phyloP scores from a whole-genome alignment of 2,329 filamentous ascomycete genomes.

The Chaetomiaceae sp. region DNA sequence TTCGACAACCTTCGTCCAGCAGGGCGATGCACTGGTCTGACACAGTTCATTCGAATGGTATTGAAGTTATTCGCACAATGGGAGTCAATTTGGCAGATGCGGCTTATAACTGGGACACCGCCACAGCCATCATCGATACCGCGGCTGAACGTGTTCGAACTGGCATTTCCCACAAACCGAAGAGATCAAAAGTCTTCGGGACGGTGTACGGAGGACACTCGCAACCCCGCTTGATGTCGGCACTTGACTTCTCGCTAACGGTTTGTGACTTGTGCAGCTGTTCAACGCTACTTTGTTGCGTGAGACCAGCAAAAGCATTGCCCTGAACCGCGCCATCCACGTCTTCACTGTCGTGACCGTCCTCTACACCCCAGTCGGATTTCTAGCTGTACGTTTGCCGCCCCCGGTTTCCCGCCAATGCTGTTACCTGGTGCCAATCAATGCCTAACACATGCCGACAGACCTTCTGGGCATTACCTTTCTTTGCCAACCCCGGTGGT shows the following conservation, averaged over 20 bases:
- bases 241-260: too few species aligned
- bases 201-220: slow-evolving; percentile 1
- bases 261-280: neutral
- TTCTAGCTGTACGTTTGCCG: neutral
- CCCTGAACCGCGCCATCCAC: slow-evolving; percentile 10
- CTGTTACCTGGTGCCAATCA: too few species aligned
- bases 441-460: too few species aligned
- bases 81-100: neutral
- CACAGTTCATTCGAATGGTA: neutral
- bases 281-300: slow-evolving; percentile 13
- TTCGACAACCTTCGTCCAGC: neutral
- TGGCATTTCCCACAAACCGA: neutral
- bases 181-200: slow-evolving; percentile 9
- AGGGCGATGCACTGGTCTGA: neutral
- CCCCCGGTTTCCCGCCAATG: too few species aligned
- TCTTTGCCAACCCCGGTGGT: too few species aligned
- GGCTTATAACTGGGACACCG: neutral
- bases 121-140: neutral
- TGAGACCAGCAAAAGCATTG: slow-evolving; percentile 9
- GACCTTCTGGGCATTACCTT: too few species aligned
- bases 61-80: neutral
- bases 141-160: neutral
- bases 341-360: slow-evolving; percentile 11
- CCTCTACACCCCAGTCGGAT: slow-evolving; percentile 3
- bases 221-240: too few species aligned